Evolutionary conservation across 805 yeast genomes (phyloP).

Genomic region (Zygotorulaspora chibaensis): DNA sequence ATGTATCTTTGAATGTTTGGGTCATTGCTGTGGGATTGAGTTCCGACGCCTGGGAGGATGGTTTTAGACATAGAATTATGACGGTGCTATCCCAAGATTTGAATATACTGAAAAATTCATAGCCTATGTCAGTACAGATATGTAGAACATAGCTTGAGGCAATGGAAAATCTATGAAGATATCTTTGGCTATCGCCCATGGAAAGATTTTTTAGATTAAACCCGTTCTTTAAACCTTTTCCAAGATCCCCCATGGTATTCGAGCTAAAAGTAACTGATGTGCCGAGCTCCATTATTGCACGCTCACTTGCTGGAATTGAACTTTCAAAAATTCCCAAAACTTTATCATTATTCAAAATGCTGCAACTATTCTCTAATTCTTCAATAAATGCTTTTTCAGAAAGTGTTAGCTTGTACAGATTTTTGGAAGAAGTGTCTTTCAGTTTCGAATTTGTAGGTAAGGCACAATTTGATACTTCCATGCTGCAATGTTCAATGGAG

Average conservation of each 20-base stretch:
- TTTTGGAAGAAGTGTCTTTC: slow-evolving; percentile 39
- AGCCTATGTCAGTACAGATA: slow-evolving; percentile 58
- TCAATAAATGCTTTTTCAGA: slow-evolving; percentile 57
- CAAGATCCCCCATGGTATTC: slow-evolving; percentile 72
- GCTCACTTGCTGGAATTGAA: slow-evolving; percentile 58
- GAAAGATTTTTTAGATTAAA: slow-evolving; percentile 60
- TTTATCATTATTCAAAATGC: slow-evolving; percentile 58
- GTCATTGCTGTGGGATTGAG: slow-evolving; percentile 33
- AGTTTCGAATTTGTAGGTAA: slow-evolving; percentile 61
- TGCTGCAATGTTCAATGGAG: slow-evolving; percentile 46
- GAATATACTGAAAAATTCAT: slow-evolving; percentile 67
- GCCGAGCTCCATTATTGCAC: slow-evolving; percentile 80
- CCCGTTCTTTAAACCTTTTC: slow-evolving; percentile 81
- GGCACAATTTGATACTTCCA: slow-evolving; percentile 54
- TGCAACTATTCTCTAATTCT: slow-evolving; percentile 53
- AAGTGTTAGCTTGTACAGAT: slow-evolving; percentile 61
- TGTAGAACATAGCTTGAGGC: slow-evolving; percentile 65
- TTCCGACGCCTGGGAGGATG: slow-evolving; percentile 60
- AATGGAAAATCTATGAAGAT: slow-evolving; percentile 52
- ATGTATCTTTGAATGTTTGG: slow-evolving; percentile 53
- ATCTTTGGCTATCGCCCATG: slow-evolving; percentile 44
- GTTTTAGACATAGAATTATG: slow-evolving; percentile 57
- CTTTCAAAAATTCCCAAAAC: slow-evolving; percentile 75
- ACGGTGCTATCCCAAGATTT: slow-evolving; percentile 56
- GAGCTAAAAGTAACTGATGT: slow-evolving; percentile 65